Evolutionary conservation across 345 rosid species (phyloP).

Genomic region (Dimocarpus longan): DNA sequence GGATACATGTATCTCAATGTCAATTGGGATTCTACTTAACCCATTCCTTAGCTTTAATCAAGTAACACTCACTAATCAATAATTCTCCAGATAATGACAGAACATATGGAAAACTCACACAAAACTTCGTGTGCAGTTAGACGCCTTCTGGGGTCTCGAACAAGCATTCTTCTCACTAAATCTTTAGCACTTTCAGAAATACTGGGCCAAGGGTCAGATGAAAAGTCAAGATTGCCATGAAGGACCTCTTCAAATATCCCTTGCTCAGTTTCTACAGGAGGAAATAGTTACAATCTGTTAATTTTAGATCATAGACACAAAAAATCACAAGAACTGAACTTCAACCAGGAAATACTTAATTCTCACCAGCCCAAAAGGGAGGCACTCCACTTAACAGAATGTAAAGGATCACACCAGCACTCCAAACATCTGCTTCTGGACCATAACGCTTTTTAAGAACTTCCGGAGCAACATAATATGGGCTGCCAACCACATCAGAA

Average conservation of each 20-base stretch:
- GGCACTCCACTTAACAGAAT: conserved; percentile 90
- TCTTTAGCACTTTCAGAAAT: conserved; percentile 89
- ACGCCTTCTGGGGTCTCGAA: conserved; percentile 74
- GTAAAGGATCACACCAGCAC: conserved; percentile 91
- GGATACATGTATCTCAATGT: not conserved
- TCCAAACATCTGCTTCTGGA: conserved; percentile 94
- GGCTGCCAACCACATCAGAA: conserved; percentile 87
- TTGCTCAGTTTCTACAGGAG: conserved; percentile 71
- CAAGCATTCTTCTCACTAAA: conserved; percentile 83
- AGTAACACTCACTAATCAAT: not conserved
- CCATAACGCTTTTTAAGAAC: conserved; percentile 77
- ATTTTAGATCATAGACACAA: conserved; percentile 10
- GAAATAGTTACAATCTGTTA: not conserved
- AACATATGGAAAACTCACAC: conserved; percentile 48
- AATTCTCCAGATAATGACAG: not conserved
- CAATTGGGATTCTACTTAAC: not conserved
- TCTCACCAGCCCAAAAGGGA: conserved; percentile 93
- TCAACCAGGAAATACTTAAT: not conserved
- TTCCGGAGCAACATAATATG: conserved; percentile 94
- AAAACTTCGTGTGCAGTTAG: conserved; percentile 84
- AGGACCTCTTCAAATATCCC: conserved; percentile 88
- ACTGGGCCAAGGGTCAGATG: conserved; percentile 88
- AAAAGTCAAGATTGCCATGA: conserved; percentile 81
- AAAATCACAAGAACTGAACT: conserved; percentile 3
- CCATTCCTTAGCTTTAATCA: not conserved